phyloP scores from a whole-genome alignment of 352 stramenopile genomes.

The Phytopythium oedochilum region DNA sequence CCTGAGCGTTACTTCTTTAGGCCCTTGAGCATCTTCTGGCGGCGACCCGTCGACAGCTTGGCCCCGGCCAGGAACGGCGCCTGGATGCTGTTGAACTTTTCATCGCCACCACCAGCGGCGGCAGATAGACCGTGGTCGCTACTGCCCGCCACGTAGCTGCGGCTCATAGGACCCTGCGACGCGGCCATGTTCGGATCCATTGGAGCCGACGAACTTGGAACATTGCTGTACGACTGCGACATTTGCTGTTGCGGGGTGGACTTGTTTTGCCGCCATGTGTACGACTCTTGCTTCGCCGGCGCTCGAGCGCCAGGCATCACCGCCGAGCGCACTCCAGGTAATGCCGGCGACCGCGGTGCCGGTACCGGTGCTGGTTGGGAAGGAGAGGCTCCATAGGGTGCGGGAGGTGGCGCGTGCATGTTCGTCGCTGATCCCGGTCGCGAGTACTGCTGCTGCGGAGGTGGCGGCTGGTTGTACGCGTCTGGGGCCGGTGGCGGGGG shows the following conservation, averaged over 20 bases:
- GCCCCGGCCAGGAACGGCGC: slow-evolving; percentile 82
- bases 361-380: slow-evolving; percentile 15
- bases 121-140: slow-evolving; percentile 33
- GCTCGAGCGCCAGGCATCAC: slow-evolving; percentile 18
- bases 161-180: slow-evolving; percentile 51
- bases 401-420: slow-evolving; percentile 11
- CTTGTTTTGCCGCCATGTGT: slow-evolving; percentile 62
- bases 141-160: slow-evolving; percentile 35
- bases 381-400: slow-evolving; percentile 7
- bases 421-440: slow-evolving; percentile 12
- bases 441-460: slow-evolving; percentile 8
- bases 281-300: slow-evolving; percentile 47
- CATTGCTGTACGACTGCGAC: slow-evolving; percentile 33
- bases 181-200: slow-evolving; percentile 13
- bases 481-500: neutral
- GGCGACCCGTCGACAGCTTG: slow-evolving; percentile 79
- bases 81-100: slow-evolving; percentile 86
- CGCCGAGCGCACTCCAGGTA: slow-evolving; percentile 1
- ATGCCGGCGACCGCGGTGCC: slow-evolving; percentile 8
- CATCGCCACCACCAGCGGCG: slow-evolving; percentile 47
- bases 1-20: slow-evolving; percentile 71
- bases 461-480: neutral
- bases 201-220: slow-evolving; percentile 18
- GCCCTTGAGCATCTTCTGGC: slow-evolving; percentile 88
- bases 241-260: slow-evolving; percentile 19